phyloP scores from a whole-genome alignment of 192 early-diverging fungal genomes.

The Nowakowskiella sp. region DNA sequence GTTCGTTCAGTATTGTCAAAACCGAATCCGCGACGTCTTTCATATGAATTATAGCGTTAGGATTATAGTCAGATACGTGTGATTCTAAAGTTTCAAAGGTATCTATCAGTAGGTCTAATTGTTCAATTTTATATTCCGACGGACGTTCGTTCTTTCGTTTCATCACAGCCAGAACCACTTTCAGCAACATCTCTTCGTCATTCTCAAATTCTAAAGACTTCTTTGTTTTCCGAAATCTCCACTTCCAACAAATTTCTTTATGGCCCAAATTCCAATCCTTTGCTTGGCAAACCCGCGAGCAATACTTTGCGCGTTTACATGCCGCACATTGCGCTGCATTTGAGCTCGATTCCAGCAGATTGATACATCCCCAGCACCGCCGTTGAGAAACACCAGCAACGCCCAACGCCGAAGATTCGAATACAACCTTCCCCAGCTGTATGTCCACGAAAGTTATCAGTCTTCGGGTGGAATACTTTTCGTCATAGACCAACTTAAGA shows the following conservation, averaged over 20 bases:
- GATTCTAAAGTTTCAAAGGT: constrained; percentile 2
- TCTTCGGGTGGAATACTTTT: too few relatives aligned
- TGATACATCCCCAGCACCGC: too few relatives aligned
- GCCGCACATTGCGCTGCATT: constrained; percentile 15
- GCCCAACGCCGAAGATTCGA: too few relatives aligned
- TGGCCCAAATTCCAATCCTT: constrained; percentile 17
- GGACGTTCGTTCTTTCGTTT: too few relatives aligned
- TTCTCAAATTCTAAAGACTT: neutral
- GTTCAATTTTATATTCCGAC: neutral
- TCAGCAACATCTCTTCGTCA: constrained; percentile 23
- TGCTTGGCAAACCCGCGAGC: constrained; percentile 8
- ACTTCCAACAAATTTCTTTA: neutral
- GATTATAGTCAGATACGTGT: too few relatives aligned
- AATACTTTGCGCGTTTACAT: constrained; percentile 17
- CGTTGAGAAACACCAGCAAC: too few relatives aligned
- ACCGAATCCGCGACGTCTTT: neutral
- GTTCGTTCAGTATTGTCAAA: neutral
- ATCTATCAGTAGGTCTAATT: neutral
- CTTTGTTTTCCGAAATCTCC: neutral
- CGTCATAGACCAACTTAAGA: too few relatives aligned
- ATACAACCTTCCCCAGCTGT: too few relatives aligned
- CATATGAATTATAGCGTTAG: too few relatives aligned
- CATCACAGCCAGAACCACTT: constrained; percentile 3
- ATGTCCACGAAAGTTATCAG: too few relatives aligned
- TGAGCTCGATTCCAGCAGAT: too few relatives aligned